Evolutionary conservation across 2,329 filamentous ascomycete genomes (phyloP), one percentile per base, ranked within the genome.

Genomic region (Neopestalotiopsis rosae): DNA sequence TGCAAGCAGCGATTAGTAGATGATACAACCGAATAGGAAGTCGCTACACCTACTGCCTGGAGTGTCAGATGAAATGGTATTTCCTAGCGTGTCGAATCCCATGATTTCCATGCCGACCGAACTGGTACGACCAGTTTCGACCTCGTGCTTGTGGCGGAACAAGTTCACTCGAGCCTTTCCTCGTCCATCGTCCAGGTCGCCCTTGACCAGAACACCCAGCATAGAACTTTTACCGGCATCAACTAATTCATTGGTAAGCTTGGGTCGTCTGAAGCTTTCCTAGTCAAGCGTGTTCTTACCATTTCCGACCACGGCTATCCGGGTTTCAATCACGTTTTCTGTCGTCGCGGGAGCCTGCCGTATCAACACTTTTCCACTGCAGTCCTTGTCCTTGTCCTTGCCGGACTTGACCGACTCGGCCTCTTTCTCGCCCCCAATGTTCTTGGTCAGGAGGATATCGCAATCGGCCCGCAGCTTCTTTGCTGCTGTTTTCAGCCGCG

Each of bases 21-120:
- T 7, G 9, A 10, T 20, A 52, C 24, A 28, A 20, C 28, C 56
- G 4, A 58, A 24, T 32, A 9, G 12, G 12, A 20, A 28, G 56
- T 13, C 14, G n/a, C 2, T 32, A 32, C 49, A 79, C 82, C 92
- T 94, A 79, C 96, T 89, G 1, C 94, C 95, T 2, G 95, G 93
- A 0, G 91, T 92, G 69, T 92, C 92, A 52, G 93, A 95, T 17
- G 90, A 89, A 17, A 98, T 88, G 34, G 97, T 92, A 32, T 95
- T 89, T 34, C 96, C 95, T 67, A 88, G 88, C 65, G 92, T 94
- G 80, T 98, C 94, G 75, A 98, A 99, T 1, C 96, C 96, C 92
- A 98, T 94, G 71, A 98, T 98, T 80, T 99, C 96, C 95, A 98
- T 97, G 57, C 96, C 95, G 0, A 99, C 96, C 0, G 95, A 98